Evolutionary conservation across 345 rosid species (phyloP).

Genomic region (Pelargonium nanum): DNA sequence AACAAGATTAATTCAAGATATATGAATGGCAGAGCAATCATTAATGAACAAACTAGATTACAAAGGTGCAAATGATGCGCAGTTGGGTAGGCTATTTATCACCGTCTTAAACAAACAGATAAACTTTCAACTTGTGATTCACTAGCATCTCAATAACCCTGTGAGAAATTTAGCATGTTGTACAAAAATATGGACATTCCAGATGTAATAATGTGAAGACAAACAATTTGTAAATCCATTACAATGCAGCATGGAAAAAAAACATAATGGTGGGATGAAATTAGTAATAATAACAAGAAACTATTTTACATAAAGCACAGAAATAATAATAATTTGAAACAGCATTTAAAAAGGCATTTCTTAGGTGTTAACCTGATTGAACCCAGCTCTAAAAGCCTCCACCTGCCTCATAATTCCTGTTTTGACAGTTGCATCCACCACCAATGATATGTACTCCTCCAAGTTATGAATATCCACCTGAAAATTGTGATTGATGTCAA

Average conservation of each 20-base stretch:
- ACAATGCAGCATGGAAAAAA: too few relatives aligned
- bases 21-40: background rate
- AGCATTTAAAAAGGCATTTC: background rate
- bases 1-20: background rate
- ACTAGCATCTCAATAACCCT: too few relatives aligned
- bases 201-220: background rate
- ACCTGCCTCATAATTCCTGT: constrained; percentile 67
- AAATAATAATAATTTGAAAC: background rate
- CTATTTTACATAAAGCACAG: background rate
- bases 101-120: too few relatives aligned
- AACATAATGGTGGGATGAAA: too few relatives aligned
- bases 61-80: background rate
- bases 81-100: background rate
- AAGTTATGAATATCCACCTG: constrained; percentile 75
- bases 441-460: constrained; percentile 77
- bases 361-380: constrained; percentile 63
- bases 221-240: background rate
- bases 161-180: too few relatives aligned
- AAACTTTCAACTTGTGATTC: too few relatives aligned
- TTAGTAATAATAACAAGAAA: background rate
- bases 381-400: constrained; percentile 91
- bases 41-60: background rate
- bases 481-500: constrained; percentile 7
- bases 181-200: background rate
- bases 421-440: constrained; percentile 88